phyloP scores from a whole-genome alignment of 176 grass and related monocot genomes.

The Zizania latifolia region DNA sequence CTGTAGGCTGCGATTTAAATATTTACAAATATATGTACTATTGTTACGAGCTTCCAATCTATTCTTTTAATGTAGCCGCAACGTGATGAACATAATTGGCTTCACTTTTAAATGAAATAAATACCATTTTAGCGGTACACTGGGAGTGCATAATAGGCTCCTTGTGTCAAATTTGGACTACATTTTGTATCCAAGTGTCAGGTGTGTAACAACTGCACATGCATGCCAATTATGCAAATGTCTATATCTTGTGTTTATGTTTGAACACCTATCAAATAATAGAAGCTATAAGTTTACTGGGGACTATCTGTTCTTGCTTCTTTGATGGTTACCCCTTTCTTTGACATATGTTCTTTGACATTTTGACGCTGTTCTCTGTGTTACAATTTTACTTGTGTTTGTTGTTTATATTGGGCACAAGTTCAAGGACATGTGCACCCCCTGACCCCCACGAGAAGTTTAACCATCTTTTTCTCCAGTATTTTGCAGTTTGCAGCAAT shows the following conservation, averaged over 20 bases:
- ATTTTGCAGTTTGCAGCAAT: neutral
- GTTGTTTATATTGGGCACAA: neutral
- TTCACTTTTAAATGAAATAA: neutral
- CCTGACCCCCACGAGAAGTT: neutral
- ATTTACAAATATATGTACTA: slow-evolving; percentile 14
- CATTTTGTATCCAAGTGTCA: slow-evolving; percentile 3
- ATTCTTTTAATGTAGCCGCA: slow-evolving; percentile 11
- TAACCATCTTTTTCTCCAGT: neutral
- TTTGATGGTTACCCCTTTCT: neutral
- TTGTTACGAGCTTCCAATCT: neutral
- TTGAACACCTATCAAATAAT: slow-evolving; percentile 15
- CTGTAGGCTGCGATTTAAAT: neutral
- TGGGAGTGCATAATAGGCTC: neutral
- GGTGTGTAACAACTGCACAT: neutral
- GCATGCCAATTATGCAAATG: neutral
- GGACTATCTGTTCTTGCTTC: neutral
- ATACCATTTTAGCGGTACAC: neutral
- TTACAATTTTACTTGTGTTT: neutral
- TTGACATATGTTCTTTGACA: neutral
- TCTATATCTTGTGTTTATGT: neutral
- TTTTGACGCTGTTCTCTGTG: neutral
- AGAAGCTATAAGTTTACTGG: neutral
- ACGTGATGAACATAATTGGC: neutral
- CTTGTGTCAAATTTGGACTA: neutral
- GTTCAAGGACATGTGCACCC: neutral